Percentiles rank a stretch among this genome's conserved stretches.
These are phyloP conservation scores for Silybum marianum DNA, from an alignment of 129 eudicot species.

Conservation along the genomic window DNA sequence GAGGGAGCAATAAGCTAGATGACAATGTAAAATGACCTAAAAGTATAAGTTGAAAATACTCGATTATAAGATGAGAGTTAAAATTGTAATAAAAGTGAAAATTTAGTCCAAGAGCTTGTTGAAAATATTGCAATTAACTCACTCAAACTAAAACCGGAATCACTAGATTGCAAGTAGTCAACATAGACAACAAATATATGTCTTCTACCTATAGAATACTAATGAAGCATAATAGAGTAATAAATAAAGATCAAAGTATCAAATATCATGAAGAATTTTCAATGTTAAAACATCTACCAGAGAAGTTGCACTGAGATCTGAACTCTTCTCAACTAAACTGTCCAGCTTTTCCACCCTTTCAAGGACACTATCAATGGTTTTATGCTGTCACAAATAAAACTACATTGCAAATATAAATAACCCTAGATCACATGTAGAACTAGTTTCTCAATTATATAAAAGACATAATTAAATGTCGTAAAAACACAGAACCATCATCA, in stretches of 20 bases:
- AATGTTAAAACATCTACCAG: slow-evolving; percentile 51
- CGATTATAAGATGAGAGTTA: background rate
- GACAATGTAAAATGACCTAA: background rate
- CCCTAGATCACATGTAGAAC: background rate
- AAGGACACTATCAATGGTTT: slow-evolving; percentile 92
- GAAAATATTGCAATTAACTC: background rate
- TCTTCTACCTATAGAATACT: background rate
- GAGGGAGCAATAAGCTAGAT: background rate
- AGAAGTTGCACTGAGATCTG: slow-evolving; percentile 92
- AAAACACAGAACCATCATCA: too few species aligned
- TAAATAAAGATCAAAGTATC: background rate
- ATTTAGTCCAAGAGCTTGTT: background rate
- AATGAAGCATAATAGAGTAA: background rate
- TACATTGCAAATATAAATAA: background rate
- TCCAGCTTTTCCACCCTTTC: slow-evolving; percentile 91
- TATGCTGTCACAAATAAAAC: slow-evolving; percentile 60
- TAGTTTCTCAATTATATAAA: background rate
- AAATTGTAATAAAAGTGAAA: background rate
- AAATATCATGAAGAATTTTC: background rate
- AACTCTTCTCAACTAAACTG: slow-evolving; percentile 94
- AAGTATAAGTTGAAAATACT: background rate
- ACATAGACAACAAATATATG: background rate
- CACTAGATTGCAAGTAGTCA: background rate
- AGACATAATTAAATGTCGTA: too few species aligned
- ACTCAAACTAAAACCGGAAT: background rate